These are phyloP conservation scores for Xylaria telfairii DNA, from an alignment of 495 filamentous ascomycete genomes.

Conservation along the genomic window DNA sequence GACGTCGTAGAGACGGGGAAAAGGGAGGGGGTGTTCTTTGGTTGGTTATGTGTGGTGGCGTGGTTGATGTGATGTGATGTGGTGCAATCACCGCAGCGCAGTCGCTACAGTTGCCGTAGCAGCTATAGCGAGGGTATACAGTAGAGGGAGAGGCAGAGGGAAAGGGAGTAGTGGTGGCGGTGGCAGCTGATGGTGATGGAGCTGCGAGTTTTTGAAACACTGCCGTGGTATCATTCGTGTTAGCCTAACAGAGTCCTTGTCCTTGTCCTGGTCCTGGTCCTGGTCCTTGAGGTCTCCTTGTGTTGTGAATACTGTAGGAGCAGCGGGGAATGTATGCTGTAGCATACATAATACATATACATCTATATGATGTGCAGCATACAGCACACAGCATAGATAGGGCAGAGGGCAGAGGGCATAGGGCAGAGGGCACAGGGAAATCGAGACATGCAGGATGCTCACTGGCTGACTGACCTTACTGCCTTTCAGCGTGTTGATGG, in stretches of 20 bases:
- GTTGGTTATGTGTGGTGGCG: not conserved
- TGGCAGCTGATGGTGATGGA: not conserved
- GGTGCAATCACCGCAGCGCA: too few relatives aligned
- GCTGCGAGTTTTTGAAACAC: slow-evolving; percentile 38
- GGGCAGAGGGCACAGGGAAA: not conserved
- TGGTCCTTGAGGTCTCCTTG: too few relatives aligned
- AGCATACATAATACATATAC: too few relatives aligned
- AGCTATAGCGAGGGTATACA: not conserved
- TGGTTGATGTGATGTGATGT: not conserved
- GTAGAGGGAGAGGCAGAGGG: too few relatives aligned
- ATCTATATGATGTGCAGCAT: not conserved
- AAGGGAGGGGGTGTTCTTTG: slow-evolving; percentile 15
- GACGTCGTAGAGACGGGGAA: slow-evolving; percentile 23
- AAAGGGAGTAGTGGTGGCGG: not conserved
- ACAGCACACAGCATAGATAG: not conserved
- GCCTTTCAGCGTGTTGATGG: slow-evolving; percentile 47
- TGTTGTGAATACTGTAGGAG: too few relatives aligned
- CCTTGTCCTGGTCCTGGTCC: too few relatives aligned
- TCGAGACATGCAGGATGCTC: not conserved
- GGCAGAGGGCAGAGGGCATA: not conserved
- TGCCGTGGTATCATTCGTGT: slow-evolving; percentile 29
- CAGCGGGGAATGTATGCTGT: too few relatives aligned
- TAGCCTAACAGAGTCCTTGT: slow-evolving; percentile 35
- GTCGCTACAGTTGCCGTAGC: not conserved
- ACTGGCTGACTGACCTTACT: slow-evolving; percentile 54